Evolutionary conservation across 2,329 filamentous ascomycete genomes (phyloP).

Genomic region (Monosporascus cannonballus): DNA sequence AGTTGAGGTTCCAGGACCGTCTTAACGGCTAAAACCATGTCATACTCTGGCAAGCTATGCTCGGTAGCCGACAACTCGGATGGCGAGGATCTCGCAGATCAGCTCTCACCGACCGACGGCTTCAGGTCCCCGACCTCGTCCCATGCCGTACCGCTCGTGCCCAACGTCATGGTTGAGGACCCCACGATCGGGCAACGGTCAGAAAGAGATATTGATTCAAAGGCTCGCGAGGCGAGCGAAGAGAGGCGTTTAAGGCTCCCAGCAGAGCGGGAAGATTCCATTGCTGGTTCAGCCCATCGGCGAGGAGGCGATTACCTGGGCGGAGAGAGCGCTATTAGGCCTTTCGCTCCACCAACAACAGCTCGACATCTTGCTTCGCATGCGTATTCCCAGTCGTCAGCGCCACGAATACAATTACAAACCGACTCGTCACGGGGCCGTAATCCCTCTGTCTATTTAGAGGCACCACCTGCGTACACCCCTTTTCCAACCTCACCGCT

Average conservation of each 20-base stretch:
- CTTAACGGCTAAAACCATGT: slow-evolving; percentile 31
- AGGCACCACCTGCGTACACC: slow-evolving; percentile 46
- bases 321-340: slow-evolving; percentile 8
- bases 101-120: slow-evolving; percentile 46
- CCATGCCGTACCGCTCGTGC: slow-evolving; percentile 35
- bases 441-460: slow-evolving; percentile 26
- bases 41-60: slow-evolving; percentile 44
- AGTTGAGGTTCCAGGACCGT: slow-evolving; percentile 18
- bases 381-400: slow-evolving; percentile 21
- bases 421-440: slow-evolving; percentile 11
- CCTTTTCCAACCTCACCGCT: slow-evolving; percentile 27
- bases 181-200: slow-evolving; percentile 33
- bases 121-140: slow-evolving; percentile 34
- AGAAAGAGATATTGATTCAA: slow-evolving; percentile 30
- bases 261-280: slow-evolving; percentile 1
- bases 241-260: slow-evolving; percentile 30
- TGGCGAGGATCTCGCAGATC: slow-evolving; percentile 26
- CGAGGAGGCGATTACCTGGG: slow-evolving; percentile 7
- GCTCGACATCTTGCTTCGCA: slow-evolving; percentile 7
- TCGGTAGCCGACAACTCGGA: slow-evolving; percentile 29
- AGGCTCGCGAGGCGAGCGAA: slow-evolving; percentile 38
- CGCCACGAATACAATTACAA: slow-evolving; percentile 15
- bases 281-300: slow-evolving; percentile 9
- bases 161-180: slow-evolving; percentile 43
- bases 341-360: slow-evolving; percentile 6